Conservation (phyloP, 805 yeast species). For the Wickerhamiella nectarea region DNA sequence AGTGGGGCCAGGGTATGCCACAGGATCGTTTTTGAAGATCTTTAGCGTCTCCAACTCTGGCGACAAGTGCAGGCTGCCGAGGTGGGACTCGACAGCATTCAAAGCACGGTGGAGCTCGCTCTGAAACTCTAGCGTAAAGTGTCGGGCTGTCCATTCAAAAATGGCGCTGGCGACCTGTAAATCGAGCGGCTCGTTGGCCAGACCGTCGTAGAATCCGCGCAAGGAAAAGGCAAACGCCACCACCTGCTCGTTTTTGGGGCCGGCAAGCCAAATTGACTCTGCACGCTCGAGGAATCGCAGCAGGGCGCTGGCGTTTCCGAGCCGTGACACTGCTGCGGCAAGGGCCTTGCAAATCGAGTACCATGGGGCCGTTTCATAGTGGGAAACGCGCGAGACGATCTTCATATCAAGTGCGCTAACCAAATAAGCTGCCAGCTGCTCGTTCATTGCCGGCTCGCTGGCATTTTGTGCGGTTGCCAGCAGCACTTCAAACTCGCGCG, state of each 20-base stretch:
- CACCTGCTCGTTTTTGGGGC: slow-evolving; percentile 10
- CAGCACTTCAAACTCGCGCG: slow-evolving; percentile 37
- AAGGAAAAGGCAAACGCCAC: slow-evolving; percentile 19
- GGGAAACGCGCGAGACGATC: slow-evolving; percentile 14
- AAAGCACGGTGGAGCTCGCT: slow-evolving; percentile 10
- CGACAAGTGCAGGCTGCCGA: slow-evolving; percentile 8
- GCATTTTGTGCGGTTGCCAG: slow-evolving; percentile 42
- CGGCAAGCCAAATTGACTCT: slow-evolving; percentile 14
- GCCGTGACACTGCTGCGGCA: slow-evolving; percentile 25
- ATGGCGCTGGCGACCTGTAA: slow-evolving; percentile 14
- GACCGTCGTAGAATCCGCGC: slow-evolving; percentile 27
- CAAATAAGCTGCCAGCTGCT: slow-evolving; percentile 35
- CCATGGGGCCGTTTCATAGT: slow-evolving; percentile 23
- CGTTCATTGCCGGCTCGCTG: slow-evolving; percentile 34
- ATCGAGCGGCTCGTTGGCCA: slow-evolving; percentile 15
- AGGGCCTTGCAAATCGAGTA: slow-evolving; percentile 21
- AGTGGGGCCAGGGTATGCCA: slow-evolving; percentile 12
- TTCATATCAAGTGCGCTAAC: slow-evolving; percentile 33
- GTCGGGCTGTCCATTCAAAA: slow-evolving; percentile 9
- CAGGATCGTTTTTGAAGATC: slow-evolving; percentile 1
- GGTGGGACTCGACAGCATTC: slow-evolving; percentile 13
- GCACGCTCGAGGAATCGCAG: slow-evolving; percentile 18
- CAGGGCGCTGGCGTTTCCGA: slow-evolving; percentile 25
- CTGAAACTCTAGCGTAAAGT: slow-evolving; percentile 12
- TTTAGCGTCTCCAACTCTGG: slow-evolving; percentile 13